Conservation (phyloP, 2,329 filamentous ascomycete genomes). For the Aspergillus texensis region DNA sequence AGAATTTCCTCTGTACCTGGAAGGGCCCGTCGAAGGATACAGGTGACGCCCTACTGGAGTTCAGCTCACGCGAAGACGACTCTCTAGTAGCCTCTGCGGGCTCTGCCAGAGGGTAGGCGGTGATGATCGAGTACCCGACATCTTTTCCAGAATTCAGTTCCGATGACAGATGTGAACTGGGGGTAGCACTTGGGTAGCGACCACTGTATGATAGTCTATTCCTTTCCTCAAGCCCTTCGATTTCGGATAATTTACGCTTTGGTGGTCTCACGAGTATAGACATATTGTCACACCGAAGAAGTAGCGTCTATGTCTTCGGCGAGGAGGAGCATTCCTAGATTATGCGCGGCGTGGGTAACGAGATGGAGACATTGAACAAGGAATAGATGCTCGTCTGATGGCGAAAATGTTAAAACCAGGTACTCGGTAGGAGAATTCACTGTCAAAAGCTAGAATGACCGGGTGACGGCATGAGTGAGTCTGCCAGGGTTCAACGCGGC, state of each 20-base stretch:
- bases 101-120: conserved; percentile 21
- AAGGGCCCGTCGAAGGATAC: conserved; percentile 28
- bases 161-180: not conserved
- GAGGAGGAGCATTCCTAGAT: not conserved
- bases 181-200: conserved; percentile 5
- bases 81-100: conserved; percentile 24
- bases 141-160: not conserved
- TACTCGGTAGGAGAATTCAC: not conserved
- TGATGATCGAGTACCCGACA: conserved; percentile 1
- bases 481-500: not conserved
- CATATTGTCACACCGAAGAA: conserved; percentile 24
- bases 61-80: conserved; percentile 30
- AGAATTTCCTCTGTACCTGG: conserved; percentile 48
- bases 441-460: not conserved
- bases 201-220: conserved; percentile 1
- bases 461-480: not conserved
- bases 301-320: not conserved
- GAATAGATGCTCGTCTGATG: not conserved
- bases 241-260: conserved; percentile 36
- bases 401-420: not conserved
- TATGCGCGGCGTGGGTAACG: not conserved
- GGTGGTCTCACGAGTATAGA: conserved; percentile 34
- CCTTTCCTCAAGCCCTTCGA: conserved; percentile 20
- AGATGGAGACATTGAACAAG: not conserved
- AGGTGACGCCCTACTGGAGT: conserved; percentile 32